Evolutionary conservation across 164 flowering plant species (phyloP), one percentile per base, ranked within the genome.

Genomic region (Malania oleifera): DNA sequence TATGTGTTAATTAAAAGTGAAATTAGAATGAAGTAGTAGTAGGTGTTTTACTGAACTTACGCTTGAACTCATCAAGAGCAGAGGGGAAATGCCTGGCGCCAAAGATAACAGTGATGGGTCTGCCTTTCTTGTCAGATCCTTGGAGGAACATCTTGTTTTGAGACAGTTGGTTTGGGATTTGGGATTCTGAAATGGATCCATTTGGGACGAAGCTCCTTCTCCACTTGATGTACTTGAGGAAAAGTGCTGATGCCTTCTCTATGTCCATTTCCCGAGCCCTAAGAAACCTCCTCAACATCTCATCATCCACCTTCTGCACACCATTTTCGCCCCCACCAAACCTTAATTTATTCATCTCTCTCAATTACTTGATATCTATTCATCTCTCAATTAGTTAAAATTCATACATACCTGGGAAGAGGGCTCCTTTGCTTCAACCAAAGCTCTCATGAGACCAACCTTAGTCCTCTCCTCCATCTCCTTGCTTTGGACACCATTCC

Each of bases 241-340:
- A 75, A 60, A 84, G 52, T 15, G 65, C 51, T 24, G 84, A 75
- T 12, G 85, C 93, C 69, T 82, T 89, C 54, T 84, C 87, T 8
- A 82, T 49, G 56, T 89, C 82, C 14, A 75, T 67, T 57, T 84
- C 83, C 1, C 96, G 95, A 17, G 95, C 96, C 17, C 90, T 81
- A 19, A 92, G 73, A 63, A 92, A 92, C 44, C 98, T 89, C 71
- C 93, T 73, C 2, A 92, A 37, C 66, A 72, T 81, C 66, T 70
- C 29, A 71, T 83, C 85, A 66, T 87, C 96, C 31, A 73, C 75
- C 15, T 82, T 83, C 92, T 90, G 75, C 66, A 59, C 53, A 44
- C 13, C 31, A 35, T 40, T n/a, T n/a, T n/a, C n/a, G 43, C 37
- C 9, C 9, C 37, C 5, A 39, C 13, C 43, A 39, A 39, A 10